Conservation (phyloP, 2,329 filamentous ascomycete genomes). For the Blastomyces gilchristii region DNA sequence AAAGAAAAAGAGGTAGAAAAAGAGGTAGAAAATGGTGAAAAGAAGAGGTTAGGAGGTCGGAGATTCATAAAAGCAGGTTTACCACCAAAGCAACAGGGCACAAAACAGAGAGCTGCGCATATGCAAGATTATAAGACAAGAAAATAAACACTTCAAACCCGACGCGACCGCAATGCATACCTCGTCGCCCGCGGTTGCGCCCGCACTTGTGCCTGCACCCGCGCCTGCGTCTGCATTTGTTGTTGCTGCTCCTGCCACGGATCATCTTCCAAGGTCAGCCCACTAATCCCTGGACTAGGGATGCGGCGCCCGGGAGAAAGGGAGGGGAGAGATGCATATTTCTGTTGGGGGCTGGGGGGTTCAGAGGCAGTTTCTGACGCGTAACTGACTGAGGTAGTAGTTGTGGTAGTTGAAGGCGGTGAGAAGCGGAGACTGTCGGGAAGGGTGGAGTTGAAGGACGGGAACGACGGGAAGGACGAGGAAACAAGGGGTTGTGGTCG, state of each 20-base stretch:
- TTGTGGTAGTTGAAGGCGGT: slow-evolving; percentile 10
- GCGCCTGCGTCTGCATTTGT: neutral
- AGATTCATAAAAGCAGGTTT: neutral
- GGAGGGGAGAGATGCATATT: slow-evolving; percentile 7
- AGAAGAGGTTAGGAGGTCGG: neutral
- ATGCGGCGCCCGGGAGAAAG: neutral
- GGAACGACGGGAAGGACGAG: slow-evolving; percentile 4
- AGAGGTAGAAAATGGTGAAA: too few species aligned
- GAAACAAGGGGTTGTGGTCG: slow-evolving; percentile 4
- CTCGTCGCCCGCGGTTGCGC: neutral
- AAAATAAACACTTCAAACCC: neutral
- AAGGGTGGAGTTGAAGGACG: slow-evolving; percentile 15
- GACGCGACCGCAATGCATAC: slow-evolving; percentile 4
- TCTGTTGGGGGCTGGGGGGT: slow-evolving; percentile 12
- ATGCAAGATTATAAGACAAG: neutral
- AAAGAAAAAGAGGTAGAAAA: too few species aligned
- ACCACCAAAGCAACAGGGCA: neutral
- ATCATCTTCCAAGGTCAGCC: slow-evolving; percentile 10
- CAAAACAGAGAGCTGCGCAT: neutral
- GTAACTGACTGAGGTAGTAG: slow-evolving; percentile 14
- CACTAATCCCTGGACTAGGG: slow-evolving; percentile 13
- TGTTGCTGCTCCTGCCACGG: neutral
- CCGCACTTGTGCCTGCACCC: neutral
- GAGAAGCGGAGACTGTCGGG: slow-evolving; percentile 13
- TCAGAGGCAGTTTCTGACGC: slow-evolving; percentile 15